Evolutionary conservation across 2,329 filamentous ascomycete genomes (phyloP), one percentile per base, ranked within the genome.

Genomic region (Aureobasidium sp.): DNA sequence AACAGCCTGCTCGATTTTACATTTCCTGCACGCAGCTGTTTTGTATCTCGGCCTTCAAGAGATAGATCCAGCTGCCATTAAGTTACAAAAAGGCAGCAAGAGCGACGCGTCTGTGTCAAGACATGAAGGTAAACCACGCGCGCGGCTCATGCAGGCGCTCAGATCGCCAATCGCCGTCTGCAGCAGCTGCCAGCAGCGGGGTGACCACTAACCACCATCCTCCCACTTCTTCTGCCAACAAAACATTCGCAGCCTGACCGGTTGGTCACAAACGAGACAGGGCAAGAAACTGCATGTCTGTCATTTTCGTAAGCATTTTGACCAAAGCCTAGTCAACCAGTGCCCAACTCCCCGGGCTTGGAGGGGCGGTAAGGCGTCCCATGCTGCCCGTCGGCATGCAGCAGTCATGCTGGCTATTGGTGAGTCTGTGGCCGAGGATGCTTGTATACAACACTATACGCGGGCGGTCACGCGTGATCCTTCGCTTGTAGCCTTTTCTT

Each of bases 401-500:
- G 5, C 25, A 44, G 37, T 41, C 39, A 44, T 47, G 41, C 8
- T 22, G 27, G 27, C 34, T 48, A 59, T 59, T 59, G 56, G 44
- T 59, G 56, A 59, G 44, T 25, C 47, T n/a, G 36, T 27, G 20
- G n/a, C 44, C 25, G 52, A 22, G 27, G 25, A 15, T 27, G 34
- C 36, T 27, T 47, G 44, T 59, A 59, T 59, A 59, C 56, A 59
- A 25, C 34, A 49, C 42, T 59, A 59, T 59, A 59, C 44, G 56
- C 34, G 56, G 44, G 34, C 6, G 44, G 56, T 61, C 57, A 61
- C 57, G 57, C 45, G 57, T 14, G 57, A 61, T 61, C 57, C 57
- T 61, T 61, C 57, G 57, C 57, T 31, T 52, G 36, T 39, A 34
- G 34, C 57, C 45, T 52, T 36, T 27, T 44, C n/a, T 22, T 49